These are phyloP conservation scores for Ceratocystis papillata DNA, from an alignment of 2,329 filamentous ascomycete genomes.

Conservation along the genomic window DNA sequence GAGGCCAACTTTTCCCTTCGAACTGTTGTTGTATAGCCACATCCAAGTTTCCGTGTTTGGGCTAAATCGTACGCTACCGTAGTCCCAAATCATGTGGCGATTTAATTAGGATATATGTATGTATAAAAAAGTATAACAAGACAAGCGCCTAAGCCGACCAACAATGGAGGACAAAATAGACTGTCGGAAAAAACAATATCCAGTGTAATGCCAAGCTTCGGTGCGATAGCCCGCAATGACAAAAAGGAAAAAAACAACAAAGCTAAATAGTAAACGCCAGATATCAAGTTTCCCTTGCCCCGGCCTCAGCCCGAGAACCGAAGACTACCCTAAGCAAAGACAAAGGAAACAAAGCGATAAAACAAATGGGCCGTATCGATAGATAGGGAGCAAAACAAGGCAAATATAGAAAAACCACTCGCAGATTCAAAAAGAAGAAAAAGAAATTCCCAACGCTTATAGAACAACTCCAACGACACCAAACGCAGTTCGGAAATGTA, in stretches of 20 bases:
- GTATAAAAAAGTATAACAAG: background rate
- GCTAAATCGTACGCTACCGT: too few species aligned
- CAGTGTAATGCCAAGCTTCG: background rate
- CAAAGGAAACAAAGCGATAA: constrained; percentile 13
- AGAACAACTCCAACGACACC: background rate
- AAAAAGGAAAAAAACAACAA: background rate
- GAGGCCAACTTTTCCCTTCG: too few species aligned
- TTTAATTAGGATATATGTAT: background rate
- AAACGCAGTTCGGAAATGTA: constrained; percentile 1
- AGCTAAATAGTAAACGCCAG: background rate
- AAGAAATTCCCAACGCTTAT: background rate
- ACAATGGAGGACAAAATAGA: background rate
- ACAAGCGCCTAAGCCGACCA: background rate
- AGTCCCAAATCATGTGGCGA: too few species aligned
- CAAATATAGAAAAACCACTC: background rate
- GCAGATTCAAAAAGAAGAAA: background rate
- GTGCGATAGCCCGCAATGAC: background rate
- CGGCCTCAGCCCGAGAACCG: background rate
- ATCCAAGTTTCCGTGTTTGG: too few species aligned
- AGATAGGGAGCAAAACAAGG: constrained; percentile 2
- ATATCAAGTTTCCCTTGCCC: background rate
- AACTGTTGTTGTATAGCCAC: too few species aligned
- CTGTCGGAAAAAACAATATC: constrained; percentile 12
- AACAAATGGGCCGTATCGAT: constrained; percentile 1
- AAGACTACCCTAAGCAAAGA: background rate